phyloP scores from a whole-genome alignment of 2,329 filamentous ascomycete genomes.

The Calycina marina region DNA sequence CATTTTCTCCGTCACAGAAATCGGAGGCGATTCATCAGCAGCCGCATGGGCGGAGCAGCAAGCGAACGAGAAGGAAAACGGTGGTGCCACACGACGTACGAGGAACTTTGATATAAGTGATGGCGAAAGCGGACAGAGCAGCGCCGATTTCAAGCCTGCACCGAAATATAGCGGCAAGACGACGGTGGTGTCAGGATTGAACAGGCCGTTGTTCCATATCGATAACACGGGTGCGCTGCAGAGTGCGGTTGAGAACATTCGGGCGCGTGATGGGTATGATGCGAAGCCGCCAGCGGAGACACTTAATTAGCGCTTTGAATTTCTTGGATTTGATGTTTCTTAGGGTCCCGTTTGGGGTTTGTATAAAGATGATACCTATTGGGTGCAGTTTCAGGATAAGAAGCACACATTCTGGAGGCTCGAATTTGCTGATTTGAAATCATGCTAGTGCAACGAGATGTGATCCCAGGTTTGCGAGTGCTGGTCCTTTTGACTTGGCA shows the following conservation, averaged over 20 bases:
- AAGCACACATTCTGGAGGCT: no score
- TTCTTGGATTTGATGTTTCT: no score
- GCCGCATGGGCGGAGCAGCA: conserved; percentile 51
- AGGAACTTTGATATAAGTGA: conserved; percentile 3
- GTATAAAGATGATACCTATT: no score
- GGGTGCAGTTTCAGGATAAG: no score
- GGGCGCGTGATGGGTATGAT: conserved; percentile 32
- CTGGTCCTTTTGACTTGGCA: no score
- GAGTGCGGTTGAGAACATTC: conserved; percentile 68
- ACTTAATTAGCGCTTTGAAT: no score
- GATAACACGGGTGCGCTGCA: conserved; percentile 83
- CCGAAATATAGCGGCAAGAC: conserved; percentile 23
- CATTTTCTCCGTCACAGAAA: conserved; percentile 87
- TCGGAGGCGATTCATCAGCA: conserved; percentile 57
- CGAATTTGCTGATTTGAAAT: no score
- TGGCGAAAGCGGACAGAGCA: conserved; percentile 9
- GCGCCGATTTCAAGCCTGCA: conserved; percentile 9
- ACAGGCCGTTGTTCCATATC: conserved; percentile 84
- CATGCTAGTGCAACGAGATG: no score
- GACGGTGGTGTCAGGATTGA: conserved; percentile 70
- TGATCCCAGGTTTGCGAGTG: no score
- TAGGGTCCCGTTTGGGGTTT: no score
- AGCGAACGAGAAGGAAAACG: conserved; percentile 37
- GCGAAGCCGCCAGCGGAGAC: no score
- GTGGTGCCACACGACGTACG: conserved; percentile 5